These are phyloP conservation scores for Petunia secreta DNA, from an alignment of 257 asterid species.

Conservation along the genomic window DNA sequence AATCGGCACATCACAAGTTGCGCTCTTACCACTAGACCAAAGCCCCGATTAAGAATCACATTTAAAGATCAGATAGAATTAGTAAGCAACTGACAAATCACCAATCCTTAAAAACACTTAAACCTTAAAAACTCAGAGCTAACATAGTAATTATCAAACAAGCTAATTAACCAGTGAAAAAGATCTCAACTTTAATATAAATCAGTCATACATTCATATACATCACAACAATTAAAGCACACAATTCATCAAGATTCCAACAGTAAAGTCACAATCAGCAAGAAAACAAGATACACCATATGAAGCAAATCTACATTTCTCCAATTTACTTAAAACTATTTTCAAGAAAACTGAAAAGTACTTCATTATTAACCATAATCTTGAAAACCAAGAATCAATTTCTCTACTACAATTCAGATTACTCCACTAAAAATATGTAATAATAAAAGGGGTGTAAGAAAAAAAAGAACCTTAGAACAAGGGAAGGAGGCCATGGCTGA, in stretches of 20 bases:
- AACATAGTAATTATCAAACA: conserved; percentile 14
- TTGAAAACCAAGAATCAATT: background rate
- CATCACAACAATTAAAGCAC: background rate
- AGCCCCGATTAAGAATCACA: background rate
- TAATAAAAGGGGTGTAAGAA: background rate
- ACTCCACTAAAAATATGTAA: background rate
- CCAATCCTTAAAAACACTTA: background rate
- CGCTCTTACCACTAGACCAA: too few species aligned
- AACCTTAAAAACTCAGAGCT: background rate
- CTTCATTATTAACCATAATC: background rate
- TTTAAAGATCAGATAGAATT: background rate
- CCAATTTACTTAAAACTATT: background rate
- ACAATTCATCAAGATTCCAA: background rate
- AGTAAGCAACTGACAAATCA: background rate
- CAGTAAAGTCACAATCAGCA: conserved; percentile 2
- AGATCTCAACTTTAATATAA: background rate
- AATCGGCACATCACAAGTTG: too few species aligned
- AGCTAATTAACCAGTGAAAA: background rate
- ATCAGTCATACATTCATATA: background rate
- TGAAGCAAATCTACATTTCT: background rate
- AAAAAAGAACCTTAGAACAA: conserved; percentile 34
- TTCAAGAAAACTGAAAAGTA: background rate
- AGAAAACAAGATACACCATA: background rate
- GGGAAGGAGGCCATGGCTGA: conserved; percentile 38
- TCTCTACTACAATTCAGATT: background rate